A percentile compares a stretch with the other conserved stretches of the same genome.
Evolutionary conservation across 2,329 filamentous ascomycete genomes (phyloP).

Genomic region (Fusarium keratoplasticum): DNA sequence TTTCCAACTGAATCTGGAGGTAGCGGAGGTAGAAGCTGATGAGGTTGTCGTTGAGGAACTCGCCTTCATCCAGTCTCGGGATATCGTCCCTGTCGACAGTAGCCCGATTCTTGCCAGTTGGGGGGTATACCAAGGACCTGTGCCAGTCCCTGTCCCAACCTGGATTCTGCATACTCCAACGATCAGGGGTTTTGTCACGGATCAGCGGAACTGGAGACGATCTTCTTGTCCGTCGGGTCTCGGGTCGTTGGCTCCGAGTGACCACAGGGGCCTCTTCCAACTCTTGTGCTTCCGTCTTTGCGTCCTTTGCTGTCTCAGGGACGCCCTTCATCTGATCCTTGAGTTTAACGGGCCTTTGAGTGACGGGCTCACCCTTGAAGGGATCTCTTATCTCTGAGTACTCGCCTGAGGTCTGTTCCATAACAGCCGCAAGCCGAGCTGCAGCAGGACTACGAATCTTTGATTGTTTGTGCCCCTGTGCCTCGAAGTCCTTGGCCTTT

Average conservation of each 20-base stretch:
- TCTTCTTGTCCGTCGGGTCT: constrained; percentile 43
- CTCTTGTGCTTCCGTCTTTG: background rate
- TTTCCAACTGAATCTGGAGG: constrained; percentile 71
- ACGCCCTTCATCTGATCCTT: constrained; percentile 42
- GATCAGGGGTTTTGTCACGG: constrained; percentile 31
- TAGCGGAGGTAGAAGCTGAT: constrained; percentile 89
- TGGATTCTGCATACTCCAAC: constrained; percentile 65
- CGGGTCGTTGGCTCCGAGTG: constrained; percentile 23
- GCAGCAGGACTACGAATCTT: background rate
- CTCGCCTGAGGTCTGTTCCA: background rate
- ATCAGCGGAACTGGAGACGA: constrained; percentile 23
- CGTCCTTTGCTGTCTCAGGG: background rate
- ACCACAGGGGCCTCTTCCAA: background rate
- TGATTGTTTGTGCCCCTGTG: background rate
- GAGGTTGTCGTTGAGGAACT: constrained; percentile 93
- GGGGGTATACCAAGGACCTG: constrained; percentile 71
- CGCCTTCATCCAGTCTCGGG: constrained; percentile 79
- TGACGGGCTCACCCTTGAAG: constrained; percentile 17
- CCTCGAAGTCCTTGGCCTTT: constrained; percentile 2
- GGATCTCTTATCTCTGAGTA: constrained; percentile 7
- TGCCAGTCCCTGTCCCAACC: constrained; percentile 66
- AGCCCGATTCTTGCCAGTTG: constrained; percentile 68
- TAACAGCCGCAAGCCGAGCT: background rate
- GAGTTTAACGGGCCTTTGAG: constrained; percentile 31
- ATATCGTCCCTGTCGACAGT: constrained; percentile 80